A percentile compares a stretch with the other conserved stretches of the same genome.
Evolutionary conservation across 2,329 filamentous ascomycete species (phyloP).

Genomic region (Penicillium olsonii): DNA sequence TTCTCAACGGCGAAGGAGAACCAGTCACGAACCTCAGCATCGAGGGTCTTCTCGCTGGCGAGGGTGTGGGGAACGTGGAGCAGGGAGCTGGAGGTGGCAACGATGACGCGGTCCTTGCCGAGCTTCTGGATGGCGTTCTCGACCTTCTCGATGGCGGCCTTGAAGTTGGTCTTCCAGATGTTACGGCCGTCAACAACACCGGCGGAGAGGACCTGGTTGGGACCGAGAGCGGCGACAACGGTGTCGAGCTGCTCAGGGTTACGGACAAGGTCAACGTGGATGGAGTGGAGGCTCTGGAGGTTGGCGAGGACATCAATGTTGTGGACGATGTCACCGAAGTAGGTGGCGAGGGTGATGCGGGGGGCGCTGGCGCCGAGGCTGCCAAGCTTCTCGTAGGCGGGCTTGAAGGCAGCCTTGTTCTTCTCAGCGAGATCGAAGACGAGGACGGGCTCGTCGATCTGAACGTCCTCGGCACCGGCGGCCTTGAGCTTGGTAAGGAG

Average conservation of each 20-base stretch:
- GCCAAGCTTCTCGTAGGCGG: slow-evolving; percentile 84
- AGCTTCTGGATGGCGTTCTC: slow-evolving; percentile 92
- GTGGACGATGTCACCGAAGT: slow-evolving; percentile 99
- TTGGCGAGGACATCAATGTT: slow-evolving; percentile 89
- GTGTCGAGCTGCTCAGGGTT: slow-evolving; percentile 96
- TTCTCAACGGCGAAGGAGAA: slow-evolving; percentile 98
- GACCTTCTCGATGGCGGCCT: slow-evolving; percentile 86
- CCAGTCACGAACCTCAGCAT: slow-evolving; percentile 91
- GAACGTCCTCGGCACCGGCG: slow-evolving; percentile 92
- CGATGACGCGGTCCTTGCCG: slow-evolving; percentile 95
- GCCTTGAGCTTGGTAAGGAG: slow-evolving; percentile 91
- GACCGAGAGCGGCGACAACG: slow-evolving; percentile 77
- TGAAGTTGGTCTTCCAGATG: slow-evolving; percentile 99
- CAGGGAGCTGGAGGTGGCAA: slow-evolving; percentile 94
- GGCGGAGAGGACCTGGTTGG: slow-evolving; percentile 86
- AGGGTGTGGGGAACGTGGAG: slow-evolving; percentile 98
- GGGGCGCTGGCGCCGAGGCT: slow-evolving; percentile 75
- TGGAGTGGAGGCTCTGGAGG: slow-evolving; percentile 70
- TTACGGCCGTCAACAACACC: slow-evolving; percentile 99
- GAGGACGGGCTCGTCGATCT: slow-evolving; percentile 97
- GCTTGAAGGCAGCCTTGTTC: slow-evolving; percentile 97
- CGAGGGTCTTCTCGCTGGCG: slow-evolving; percentile 97
- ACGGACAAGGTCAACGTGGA: slow-evolving; percentile 95
- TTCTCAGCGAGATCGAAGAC: slow-evolving; percentile 90
- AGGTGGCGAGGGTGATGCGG: slow-evolving; percentile 88